Base-by-base conservation (phyloP, 305 asterid species). In the Ajuga reptans region DNA sequence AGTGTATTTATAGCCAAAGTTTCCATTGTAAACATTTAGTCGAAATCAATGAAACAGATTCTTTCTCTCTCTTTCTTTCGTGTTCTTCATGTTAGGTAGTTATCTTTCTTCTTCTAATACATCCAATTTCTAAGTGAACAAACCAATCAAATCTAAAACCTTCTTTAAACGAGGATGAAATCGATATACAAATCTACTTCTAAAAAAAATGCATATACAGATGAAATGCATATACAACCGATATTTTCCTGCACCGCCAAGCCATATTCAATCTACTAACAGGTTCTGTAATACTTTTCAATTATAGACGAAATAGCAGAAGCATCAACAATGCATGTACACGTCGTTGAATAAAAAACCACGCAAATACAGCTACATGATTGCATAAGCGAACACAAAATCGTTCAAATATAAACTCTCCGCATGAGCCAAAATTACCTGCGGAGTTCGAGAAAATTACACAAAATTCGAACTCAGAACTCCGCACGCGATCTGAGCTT, bases 401-500 rank as follows among this genome's bases (percentile, higher is more conserved):
- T 68, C 51, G 18, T 15, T 58, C 64, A 39, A 21, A 46, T 15
- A 8, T 27, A 53, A 17, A 17, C 64, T 27, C 51, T 49, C 55
- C 5, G 39, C 36, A 27, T 11, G 51, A 31, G 36, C 42, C 46
- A 43, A 39, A n/a, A 11, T 73, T 64, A 79, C 81, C 81, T 29
- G 70, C 79, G 67, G 77, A 76, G 79, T 73, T 66, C 73, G 59
- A 73, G 71, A 64, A 70, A 71, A 60, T 42, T 59, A 70, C 76
- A 55, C 64, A 42, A 33, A 66, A 59, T 16, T 31, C 65, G 75
- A 69, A 66, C 52, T 53, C 79, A 16, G 63, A 81, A 69, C 75
- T 74, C 80, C 82, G 79, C 77, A 16, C 69, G 58, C 52, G 76
- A 74, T 71, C 74, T 52, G 77, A 53, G 69, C 68, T 67, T 53